Conservation (phyloP, 108 stramenopile species). For the Fragilaria crotonensis region DNA sequence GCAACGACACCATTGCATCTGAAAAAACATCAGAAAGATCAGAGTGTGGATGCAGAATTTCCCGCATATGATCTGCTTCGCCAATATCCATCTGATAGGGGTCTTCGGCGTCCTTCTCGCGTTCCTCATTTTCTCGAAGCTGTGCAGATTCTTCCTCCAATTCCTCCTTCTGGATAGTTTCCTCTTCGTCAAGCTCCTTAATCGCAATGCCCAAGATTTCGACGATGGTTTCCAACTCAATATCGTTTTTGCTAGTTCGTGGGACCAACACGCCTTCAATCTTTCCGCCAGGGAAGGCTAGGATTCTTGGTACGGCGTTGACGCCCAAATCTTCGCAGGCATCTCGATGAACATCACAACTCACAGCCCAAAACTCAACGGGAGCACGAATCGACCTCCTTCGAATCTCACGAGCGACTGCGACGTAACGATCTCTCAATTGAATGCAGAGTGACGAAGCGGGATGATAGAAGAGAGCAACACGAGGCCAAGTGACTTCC, state of each 20-base stretch:
- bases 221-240: background rate
- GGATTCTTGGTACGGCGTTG: constrained; percentile 21
- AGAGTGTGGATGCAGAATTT: constrained; percentile 1
- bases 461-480: constrained; percentile 35
- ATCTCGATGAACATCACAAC: constrained; percentile 31
- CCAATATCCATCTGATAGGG: background rate
- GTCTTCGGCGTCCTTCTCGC: background rate
- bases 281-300: constrained; percentile 27
- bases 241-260: constrained; percentile 1
- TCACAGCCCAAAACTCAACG: constrained; percentile 33
- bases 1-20: constrained; percentile 6
- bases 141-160: background rate
- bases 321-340: constrained; percentile 30
- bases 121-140: background rate
- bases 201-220: background rate
- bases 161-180: background rate
- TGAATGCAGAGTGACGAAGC: constrained; percentile 18
- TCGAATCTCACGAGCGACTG: constrained; percentile 23
- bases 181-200: background rate
- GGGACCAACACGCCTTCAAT: constrained; percentile 11
- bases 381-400: constrained; percentile 24
- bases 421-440: constrained; percentile 22
- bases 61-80: background rate
- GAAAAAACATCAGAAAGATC: background rate
- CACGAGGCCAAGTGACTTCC: constrained; percentile 42